These are phyloP conservation scores for Macadamia integrifolia DNA, from an alignment of 164 flowering plant species.

Conservation along the genomic window DNA sequence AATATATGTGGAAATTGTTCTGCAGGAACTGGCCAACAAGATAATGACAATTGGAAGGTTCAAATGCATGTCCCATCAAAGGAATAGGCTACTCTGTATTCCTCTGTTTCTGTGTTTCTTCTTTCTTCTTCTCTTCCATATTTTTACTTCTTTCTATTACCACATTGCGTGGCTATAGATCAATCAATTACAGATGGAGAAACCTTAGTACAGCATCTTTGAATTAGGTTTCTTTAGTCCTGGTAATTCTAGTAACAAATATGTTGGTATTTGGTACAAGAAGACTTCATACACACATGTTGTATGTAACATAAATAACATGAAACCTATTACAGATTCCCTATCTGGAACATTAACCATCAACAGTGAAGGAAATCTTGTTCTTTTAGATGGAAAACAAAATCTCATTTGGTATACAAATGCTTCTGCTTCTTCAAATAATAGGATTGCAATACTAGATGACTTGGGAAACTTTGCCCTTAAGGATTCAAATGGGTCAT, in stretches of 20 bases:
- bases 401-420: no score
- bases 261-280: slow-evolving; percentile 16
- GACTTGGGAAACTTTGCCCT: not conserved
- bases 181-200: not conserved
- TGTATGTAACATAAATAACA: not conserved
- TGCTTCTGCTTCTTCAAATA: no score
- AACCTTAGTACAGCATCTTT: slow-evolving; percentile 1
- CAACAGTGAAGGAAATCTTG: not conserved
- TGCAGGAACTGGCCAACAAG: no score
- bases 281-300: not conserved
- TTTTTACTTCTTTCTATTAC: no score
- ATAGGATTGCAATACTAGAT: not conserved
- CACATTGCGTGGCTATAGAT: not conserved
- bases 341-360: not conserved
- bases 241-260: slow-evolving; percentile 1
- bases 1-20: no score
- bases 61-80: no score
- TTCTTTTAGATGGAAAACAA: no score
- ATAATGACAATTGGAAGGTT: no score
- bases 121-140: no score
- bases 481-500: not conserved
- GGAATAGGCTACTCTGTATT: no score
- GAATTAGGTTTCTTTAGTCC: slow-evolving; percentile 14
- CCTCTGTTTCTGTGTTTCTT: no score
- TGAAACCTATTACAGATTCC: not conserved